Percentiles rank a stretch among this genome's conserved stretches.
These are phyloP conservation scores for Metschnikowia bowlesiae DNA, from an alignment of 805 yeast genomes.

Conservation along the genomic window DNA sequence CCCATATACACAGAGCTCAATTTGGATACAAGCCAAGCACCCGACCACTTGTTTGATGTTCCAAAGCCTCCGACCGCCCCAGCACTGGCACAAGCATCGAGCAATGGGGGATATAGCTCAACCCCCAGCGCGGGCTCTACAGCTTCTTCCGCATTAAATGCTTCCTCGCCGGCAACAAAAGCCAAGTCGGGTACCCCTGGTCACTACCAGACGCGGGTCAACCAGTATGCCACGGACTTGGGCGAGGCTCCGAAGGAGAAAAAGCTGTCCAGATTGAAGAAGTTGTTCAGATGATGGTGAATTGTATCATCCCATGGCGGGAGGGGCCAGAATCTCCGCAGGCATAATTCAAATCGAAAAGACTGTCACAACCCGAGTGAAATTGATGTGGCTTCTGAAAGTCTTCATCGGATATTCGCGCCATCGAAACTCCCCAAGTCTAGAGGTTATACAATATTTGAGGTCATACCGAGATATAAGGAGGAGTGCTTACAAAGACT, in stretches of 20 bases:
- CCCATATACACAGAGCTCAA: slow-evolving; percentile 11
- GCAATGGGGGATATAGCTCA: not conserved
- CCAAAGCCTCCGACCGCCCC: slow-evolving; percentile 7
- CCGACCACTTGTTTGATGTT: slow-evolving; percentile 14
- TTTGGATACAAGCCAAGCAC: slow-evolving; percentile 13
- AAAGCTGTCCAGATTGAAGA: slow-evolving; percentile 17
- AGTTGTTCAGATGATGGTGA: slow-evolving; percentile 12
- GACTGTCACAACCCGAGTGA: too few relatives aligned
- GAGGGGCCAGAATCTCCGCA: too few relatives aligned
- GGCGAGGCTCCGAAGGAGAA: slow-evolving; percentile 14
- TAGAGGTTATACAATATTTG: too few relatives aligned
- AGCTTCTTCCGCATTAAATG: slow-evolving; percentile 5
- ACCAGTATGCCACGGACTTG: slow-evolving; percentile 13
- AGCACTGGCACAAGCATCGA: not conserved
- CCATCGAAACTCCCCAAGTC: too few relatives aligned
- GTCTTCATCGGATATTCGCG: too few relatives aligned
- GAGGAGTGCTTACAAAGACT: too few relatives aligned
- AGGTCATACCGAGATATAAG: too few relatives aligned
- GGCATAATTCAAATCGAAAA: too few relatives aligned
- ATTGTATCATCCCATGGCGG: too few relatives aligned
- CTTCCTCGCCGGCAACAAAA: slow-evolving; percentile 6
- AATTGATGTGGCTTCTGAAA: too few relatives aligned
- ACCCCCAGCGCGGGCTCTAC: not conserved
- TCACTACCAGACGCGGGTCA: slow-evolving; percentile 13
- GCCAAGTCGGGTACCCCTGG: slow-evolving; percentile 6